Evolutionary conservation across 371 early-diverging fungal genomes (phyloP).

Genomic region (Mortierella sp.): DNA sequence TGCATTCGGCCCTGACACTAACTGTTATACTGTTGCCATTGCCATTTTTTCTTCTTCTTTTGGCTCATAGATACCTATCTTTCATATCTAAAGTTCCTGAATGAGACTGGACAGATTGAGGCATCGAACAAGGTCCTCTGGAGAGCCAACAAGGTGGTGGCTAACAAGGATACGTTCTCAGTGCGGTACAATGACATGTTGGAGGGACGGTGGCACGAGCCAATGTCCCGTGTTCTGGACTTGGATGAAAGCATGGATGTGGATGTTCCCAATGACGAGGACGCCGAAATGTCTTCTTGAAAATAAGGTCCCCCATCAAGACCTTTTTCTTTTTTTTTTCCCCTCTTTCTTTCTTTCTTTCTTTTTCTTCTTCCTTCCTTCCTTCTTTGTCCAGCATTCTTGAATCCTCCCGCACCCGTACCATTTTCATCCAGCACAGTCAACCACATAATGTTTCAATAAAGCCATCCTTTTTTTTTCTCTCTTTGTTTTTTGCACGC

Average conservation of each 20-base stretch:
- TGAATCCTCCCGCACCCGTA: background rate
- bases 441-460: no score
- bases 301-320: background rate
- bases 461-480: no score
- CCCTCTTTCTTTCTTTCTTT: background rate
- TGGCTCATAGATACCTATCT: slow-evolving; percentile 66
- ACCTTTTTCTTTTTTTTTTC: background rate
- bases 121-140: slow-evolving; percentile 66
- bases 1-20: no score
- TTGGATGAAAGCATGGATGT: slow-evolving; percentile 37
- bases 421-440: no score
- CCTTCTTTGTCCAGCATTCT: background rate
- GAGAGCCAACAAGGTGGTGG: slow-evolving; percentile 70
- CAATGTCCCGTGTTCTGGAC: slow-evolving; percentile 15
- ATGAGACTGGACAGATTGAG: slow-evolving; percentile 60
- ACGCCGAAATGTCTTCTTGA: slow-evolving; percentile 23
- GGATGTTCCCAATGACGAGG: slow-evolving; percentile 10
- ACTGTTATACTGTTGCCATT: background rate
- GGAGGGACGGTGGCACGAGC: slow-evolving; percentile 46
- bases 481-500: no score
- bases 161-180: slow-evolving; percentile 65
- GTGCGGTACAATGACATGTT: slow-evolving; percentile 46
- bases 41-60: background rate
- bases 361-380: background rate
- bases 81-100: slow-evolving; percentile 67